phyloP scores from a whole-genome alignment of 768 basidiomycete species.

The Ramaria rubella region DNA sequence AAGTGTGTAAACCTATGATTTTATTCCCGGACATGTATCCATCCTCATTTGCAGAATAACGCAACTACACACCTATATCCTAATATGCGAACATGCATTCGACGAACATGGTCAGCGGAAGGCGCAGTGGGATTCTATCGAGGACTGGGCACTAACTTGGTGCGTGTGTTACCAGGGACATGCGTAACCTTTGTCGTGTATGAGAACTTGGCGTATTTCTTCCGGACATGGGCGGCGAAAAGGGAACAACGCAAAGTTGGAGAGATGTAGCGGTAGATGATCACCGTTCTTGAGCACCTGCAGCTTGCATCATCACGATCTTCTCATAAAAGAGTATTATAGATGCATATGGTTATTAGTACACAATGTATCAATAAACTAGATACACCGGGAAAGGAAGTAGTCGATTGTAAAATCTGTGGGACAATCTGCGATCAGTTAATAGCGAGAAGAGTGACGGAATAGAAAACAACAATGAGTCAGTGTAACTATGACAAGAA shows the following conservation, averaged over 20 bases:
- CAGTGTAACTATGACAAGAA: slow-evolving; percentile 15
- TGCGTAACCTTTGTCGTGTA: slow-evolving; percentile 98
- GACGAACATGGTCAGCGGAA: slow-evolving; percentile 74
- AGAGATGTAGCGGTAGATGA: too few species aligned
- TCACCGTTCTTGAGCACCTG: too few species aligned
- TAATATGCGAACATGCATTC: slow-evolving; percentile 74
- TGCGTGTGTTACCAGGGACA: slow-evolving; percentile 93
- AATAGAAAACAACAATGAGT: not conserved
- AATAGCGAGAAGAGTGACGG: not conserved
- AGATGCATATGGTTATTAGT: too few species aligned
- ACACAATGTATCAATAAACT: not conserved
- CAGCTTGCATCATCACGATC: too few species aligned
- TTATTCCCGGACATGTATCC: not conserved
- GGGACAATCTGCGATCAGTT: not conserved
- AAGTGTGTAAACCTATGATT: slow-evolving; percentile 43
- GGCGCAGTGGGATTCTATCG: slow-evolving; percentile 87
- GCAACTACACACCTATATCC: slow-evolving; percentile 65
- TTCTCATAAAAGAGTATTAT: too few species aligned
- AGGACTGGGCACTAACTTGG: slow-evolving; percentile 87
- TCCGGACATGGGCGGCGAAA: slow-evolving; percentile 58
- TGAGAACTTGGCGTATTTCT: slow-evolving; percentile 82
- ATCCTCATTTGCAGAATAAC: slow-evolving; percentile 44
- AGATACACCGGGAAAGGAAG: not conserved
- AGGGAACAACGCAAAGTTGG: slow-evolving; percentile 27
- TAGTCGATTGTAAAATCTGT: not conserved